A percentile compares a stretch with the other conserved stretches of the same genome.
phyloP scores from a whole-genome alignment of 2,329 filamentous ascomycete species.

The Ampelomyces quisqualis region DNA sequence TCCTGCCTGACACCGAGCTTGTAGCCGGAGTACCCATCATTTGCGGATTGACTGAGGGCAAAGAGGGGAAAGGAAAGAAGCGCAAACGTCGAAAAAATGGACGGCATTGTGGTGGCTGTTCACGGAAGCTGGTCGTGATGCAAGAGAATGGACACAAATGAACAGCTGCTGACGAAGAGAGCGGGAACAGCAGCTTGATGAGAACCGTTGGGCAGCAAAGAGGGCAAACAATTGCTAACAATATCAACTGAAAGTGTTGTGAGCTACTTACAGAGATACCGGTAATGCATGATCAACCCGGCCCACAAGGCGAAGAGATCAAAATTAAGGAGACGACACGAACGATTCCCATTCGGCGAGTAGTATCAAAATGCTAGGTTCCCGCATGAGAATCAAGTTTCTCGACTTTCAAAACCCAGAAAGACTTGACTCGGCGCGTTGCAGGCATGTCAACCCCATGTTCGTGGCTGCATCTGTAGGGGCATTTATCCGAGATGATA shows the following conservation, averaged over 20 bases:
- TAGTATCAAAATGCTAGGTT: conserved; percentile 26
- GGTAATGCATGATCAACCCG: conserved; percentile 20
- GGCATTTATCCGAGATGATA: conserved; percentile 40
- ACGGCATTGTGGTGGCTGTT: conserved; percentile 25
- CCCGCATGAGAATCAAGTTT: conserved; percentile 21
- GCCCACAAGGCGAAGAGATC: conserved; percentile 16
- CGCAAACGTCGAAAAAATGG: conserved; percentile 27
- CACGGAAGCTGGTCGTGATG: conserved; percentile 1
- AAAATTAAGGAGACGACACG: conserved; percentile 33
- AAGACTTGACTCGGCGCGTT: conserved; percentile 11
- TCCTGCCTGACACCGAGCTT: conserved; percentile 50
- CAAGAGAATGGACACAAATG: conserved; percentile 27
- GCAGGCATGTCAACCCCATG: conserved; percentile 28
- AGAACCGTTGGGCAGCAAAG: conserved; percentile 16
- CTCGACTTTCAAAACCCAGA: conserved; percentile 19
- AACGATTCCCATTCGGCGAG: conserved; percentile 13
- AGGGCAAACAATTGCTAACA: conserved; percentile 26
- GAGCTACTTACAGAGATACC: conserved; percentile 26
- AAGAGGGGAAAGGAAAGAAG: conserved; percentile 39
- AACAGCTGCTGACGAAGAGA: conserved; percentile 17
- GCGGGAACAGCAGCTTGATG: conserved; percentile 20
- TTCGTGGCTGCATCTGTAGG: conserved; percentile 23
- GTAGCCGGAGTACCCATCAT: conserved; percentile 59
- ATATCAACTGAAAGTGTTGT: conserved; percentile 17
- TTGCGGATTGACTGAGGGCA: conserved; percentile 37